phyloP scores from a whole-genome alignment of 1,284 basidiomycete species.

The Schizopora paradoxa region DNA sequence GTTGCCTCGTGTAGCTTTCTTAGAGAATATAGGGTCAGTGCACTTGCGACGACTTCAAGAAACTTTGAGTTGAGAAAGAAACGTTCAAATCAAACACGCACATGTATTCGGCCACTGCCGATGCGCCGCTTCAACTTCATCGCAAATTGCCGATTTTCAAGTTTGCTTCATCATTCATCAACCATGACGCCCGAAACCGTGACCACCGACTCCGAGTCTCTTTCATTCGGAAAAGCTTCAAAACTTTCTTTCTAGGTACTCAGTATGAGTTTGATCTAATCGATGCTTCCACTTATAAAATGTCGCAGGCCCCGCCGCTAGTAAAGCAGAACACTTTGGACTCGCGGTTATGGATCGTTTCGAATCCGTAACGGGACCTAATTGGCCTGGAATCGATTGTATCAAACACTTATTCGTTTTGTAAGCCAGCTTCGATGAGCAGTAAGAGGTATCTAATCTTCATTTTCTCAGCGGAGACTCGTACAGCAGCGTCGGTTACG shows the following conservation, averaged over 20 bases:
- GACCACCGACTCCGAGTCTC: background rate
- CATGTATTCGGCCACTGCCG: too few species aligned
- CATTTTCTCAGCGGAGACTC: conserved; percentile 42
- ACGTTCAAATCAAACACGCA: too few species aligned
- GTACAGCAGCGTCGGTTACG: conserved; percentile 41
- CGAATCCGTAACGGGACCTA: conserved; percentile 3
- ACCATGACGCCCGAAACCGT: background rate
- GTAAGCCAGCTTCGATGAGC: background rate
- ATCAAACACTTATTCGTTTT: conserved; percentile 13
- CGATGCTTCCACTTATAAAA: background rate
- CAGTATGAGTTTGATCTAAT: background rate
- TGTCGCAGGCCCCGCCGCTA: background rate
- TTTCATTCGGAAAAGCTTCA: background rate
- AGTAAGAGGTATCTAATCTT: background rate
- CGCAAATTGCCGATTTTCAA: too few species aligned
- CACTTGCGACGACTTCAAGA: too few species aligned
- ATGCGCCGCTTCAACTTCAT: too few species aligned
- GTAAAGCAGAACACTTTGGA: background rate
- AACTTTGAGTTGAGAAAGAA: too few species aligned
- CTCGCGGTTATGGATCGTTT: background rate
- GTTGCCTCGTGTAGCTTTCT: background rate
- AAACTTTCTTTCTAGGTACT: background rate
- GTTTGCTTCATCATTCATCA: background rate
- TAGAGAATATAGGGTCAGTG: background rate
- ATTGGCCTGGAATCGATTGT: conserved; percentile 11